phyloP scores from a whole-genome alignment of 176 grass and related monocot species.

The Miscanthus lutarioriparius region DNA sequence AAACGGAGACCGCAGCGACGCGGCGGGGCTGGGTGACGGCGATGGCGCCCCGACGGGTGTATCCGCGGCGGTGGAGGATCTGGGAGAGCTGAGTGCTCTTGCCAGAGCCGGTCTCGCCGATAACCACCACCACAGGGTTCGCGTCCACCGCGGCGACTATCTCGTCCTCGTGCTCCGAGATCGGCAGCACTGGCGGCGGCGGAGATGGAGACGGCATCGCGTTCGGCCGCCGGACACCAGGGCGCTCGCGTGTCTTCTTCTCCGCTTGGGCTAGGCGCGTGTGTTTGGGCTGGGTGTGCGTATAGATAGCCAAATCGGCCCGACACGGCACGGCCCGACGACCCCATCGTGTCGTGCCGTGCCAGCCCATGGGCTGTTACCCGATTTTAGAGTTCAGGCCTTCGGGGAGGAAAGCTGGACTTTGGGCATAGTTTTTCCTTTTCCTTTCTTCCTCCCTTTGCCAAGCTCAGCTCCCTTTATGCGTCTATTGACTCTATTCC shows the following conservation, averaged over 20 bases:
- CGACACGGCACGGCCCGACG: no score
- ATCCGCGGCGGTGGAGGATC: slow-evolving; percentile 81
- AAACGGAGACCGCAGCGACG: slow-evolving; percentile 86
- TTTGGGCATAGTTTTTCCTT: no score
- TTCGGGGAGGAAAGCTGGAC: no score
- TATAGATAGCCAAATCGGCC: no score
- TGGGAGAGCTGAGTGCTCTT: slow-evolving; percentile 99
- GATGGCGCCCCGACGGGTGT: slow-evolving; percentile 70
- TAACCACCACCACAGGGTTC: slow-evolving; percentile 74
- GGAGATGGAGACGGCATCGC: slow-evolving; percentile 34
- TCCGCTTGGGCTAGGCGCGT: background rate
- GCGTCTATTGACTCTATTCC: no score
- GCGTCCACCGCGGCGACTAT: slow-evolving; percentile 72
- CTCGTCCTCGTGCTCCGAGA: slow-evolving; percentile 73
- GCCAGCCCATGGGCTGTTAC: no score
- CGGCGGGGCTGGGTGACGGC: slow-evolving; percentile 92
- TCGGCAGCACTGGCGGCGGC: slow-evolving; percentile 58
- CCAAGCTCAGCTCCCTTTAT: no score
- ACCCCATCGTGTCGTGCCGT: no score
- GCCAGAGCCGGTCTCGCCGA: slow-evolving; percentile 90
- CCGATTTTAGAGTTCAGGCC: no score
- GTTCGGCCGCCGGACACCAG: background rate
- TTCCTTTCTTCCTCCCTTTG: no score
- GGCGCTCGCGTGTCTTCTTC: background rate
- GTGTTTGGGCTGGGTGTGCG: background rate